Base-by-base conservation (phyloP, 139 green algal genomes). In the Trebouxia sp. region DNA sequence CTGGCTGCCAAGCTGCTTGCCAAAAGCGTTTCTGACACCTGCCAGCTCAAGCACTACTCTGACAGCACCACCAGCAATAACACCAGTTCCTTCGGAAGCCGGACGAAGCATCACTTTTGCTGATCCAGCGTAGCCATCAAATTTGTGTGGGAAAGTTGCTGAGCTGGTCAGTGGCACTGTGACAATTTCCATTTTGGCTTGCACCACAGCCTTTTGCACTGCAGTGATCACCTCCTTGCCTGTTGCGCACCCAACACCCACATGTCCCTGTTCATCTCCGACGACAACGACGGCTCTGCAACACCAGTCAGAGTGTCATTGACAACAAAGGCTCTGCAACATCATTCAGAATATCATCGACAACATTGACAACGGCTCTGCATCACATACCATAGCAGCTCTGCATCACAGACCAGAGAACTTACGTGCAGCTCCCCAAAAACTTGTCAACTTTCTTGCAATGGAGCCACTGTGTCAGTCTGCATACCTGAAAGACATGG, bases 41-140 rank as follows among this genome's bases (percentile, higher is more conserved):
- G 92, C 92, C 66, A 98, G 84, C 90, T 98, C 94, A 80, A 98
- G 90, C 67, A 98, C 95, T 20, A 88, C 85, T 39, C 96, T 92
- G 80, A 97, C 92, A 0, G 92, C 88, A 30, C 94, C 90, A 74
- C 95, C 95, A 35, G 85, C 85, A 65, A 89, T 89, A 55, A 91
- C 85, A 78, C 95, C 96, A 12, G 94, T 98, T 85, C 96, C 96
- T 56, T 95, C 90, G 5, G 91, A 86, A n/a, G 96, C 96, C 17
- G 96, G 96, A 47, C 93, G 81, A 55, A 99, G 85, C 86, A 99
- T 90, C 38, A 92, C 88, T 45, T 91, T 87, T 12, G 94, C 95
- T n/a, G 91, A 90, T 70, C 95, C 92, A 81, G 91, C 95, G 74
- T 88, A 91, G 75, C 91, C 91, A 80, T 97, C 93, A 30, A 90